Evolutionary conservation across 2,329 filamentous ascomycete genomes (phyloP).

Genomic region (Pyricularia grisea): DNA sequence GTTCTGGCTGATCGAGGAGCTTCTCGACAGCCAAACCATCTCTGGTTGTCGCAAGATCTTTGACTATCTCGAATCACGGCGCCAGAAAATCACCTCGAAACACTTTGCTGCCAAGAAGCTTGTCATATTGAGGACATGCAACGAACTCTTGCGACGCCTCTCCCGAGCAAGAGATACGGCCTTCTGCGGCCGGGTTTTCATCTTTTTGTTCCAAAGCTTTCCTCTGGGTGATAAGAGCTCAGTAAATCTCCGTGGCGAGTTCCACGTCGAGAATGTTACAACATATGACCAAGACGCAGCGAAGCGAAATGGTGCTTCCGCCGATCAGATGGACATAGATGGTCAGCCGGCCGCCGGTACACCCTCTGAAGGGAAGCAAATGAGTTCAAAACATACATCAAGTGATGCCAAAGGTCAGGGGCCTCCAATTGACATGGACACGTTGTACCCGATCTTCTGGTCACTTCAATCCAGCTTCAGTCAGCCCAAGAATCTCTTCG

Average conservation of each 20-base stretch:
- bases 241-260: constrained; percentile 92
- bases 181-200: constrained; percentile 95
- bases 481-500: constrained; percentile 76
- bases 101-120: constrained; percentile 78
- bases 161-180: constrained; percentile 96
- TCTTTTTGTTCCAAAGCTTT: constrained; percentile 97
- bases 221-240: constrained; percentile 94
- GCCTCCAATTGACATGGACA: constrained; percentile 53
- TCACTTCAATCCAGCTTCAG: constrained; percentile 86
- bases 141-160: constrained; percentile 83
- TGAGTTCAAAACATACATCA: not conserved
- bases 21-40: constrained; percentile 93
- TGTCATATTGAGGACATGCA: constrained; percentile 87
- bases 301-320: constrained; percentile 19
- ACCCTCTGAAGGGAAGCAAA: constrained; percentile 17
- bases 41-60: constrained; percentile 85
- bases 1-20: constrained; percentile 87
- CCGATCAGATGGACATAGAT: constrained; percentile 61
- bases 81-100: constrained; percentile 75
- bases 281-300: constrained; percentile 57
- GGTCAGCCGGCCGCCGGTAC: constrained; percentile 27
- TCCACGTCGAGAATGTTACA: constrained; percentile 90
- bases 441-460: constrained; percentile 90
- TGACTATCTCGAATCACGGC: constrained; percentile 86
- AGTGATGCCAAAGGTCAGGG: constrained; percentile 23